Conservation (phyloP, 306 rosid species). For the Acmispon strigosus region DNA sequence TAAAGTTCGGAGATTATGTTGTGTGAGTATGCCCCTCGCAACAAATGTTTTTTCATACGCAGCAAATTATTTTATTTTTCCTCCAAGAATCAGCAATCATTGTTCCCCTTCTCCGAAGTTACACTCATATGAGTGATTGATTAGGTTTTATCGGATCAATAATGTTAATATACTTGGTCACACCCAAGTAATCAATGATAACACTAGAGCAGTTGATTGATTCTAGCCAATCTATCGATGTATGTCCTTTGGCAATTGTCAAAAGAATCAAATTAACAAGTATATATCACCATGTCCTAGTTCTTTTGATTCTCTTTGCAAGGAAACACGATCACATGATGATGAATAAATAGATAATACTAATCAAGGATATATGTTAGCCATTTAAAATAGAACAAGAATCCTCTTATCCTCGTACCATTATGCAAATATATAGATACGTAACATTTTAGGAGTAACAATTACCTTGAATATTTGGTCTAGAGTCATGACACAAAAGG, state of each 20-base stretch:
- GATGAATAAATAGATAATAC: neutral
- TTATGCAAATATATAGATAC: neutral
- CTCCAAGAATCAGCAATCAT: no score
- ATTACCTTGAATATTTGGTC: slow-evolving; percentile 5
- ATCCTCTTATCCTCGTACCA: neutral
- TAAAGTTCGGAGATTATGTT: no score
- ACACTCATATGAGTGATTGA: no score
- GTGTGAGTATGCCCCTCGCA: no score
- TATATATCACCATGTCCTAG: neutral
- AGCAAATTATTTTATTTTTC: no score
- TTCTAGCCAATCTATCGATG: neutral
- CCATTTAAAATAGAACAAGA: neutral
- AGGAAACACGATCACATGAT: neutral
- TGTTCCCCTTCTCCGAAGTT: no score
- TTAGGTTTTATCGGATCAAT: no score
- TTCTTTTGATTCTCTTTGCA: neutral
- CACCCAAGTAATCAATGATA: no score
- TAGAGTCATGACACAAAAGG: neutral
- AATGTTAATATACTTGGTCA: no score
- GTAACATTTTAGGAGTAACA: neutral
- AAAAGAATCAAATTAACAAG: neutral
- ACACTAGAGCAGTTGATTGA: no score
- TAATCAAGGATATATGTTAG: neutral
- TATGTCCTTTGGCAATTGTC: neutral
- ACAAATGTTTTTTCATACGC: no score